phyloP scores from a whole-genome alignment of 208 protist genomes.

The Trypanosoma lewisi region DNA sequence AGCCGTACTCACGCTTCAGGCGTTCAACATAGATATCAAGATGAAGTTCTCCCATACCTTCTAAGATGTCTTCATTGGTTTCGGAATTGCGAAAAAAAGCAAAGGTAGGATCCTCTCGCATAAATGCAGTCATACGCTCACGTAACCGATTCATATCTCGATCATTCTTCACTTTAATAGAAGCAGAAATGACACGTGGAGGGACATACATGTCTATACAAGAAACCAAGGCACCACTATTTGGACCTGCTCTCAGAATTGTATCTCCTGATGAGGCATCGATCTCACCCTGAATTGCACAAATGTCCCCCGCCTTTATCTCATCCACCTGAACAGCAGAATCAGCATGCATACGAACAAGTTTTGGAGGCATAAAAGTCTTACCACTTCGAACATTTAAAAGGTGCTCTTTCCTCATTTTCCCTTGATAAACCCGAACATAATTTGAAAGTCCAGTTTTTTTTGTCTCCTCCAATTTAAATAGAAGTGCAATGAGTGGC shows the following conservation, averaged over 20 bases:
- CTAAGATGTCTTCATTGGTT: constrained; percentile 94
- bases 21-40: constrained; percentile 97
- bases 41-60: constrained; percentile 97
- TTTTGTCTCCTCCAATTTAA: constrained; percentile 98
- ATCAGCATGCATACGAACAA: constrained; percentile 98
- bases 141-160: constrained; percentile 71
- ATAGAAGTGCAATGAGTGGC: constrained; percentile 95
- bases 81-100: constrained; percentile 91
- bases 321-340: constrained; percentile 94
- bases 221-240: constrained; percentile 59
- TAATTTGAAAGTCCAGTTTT: constrained; percentile 98
- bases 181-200: constrained; percentile 97
- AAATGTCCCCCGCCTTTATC: constrained; percentile 97
- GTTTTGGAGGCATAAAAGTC: constrained; percentile 92
- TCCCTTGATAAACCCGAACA: constrained; percentile 98
- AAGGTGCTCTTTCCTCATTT: constrained; percentile 89
- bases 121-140: constrained; percentile 89
- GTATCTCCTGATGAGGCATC: constrained; percentile 97
- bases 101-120: constrained; percentile 97
- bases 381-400: constrained; percentile 87
- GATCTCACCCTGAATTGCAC: constrained; percentile 97
- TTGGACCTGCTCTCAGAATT: constrained; percentile 83
- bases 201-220: constrained; percentile 98
- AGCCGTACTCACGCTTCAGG: constrained; percentile 93
- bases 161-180: constrained; percentile 90